phyloP scores from a whole-genome alignment of 2,329 filamentous ascomycete genomes.

The Tolypocladium paradoxum region DNA sequence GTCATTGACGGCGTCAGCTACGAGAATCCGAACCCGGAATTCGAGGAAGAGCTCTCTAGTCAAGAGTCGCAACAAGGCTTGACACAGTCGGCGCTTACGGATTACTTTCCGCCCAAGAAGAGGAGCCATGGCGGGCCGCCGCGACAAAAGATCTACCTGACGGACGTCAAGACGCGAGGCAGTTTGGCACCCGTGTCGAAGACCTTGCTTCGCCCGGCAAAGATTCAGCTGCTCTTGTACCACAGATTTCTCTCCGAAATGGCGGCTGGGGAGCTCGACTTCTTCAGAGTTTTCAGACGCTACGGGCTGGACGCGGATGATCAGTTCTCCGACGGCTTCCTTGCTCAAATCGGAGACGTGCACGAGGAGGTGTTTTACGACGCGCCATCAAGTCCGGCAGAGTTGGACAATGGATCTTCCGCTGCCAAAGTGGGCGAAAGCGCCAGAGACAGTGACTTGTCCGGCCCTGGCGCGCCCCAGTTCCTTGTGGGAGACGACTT shows the following conservation, averaged over 20 bases:
- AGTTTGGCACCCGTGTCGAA: slow-evolving; percentile 53
- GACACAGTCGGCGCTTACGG: slow-evolving; percentile 27
- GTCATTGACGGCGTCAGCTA: slow-evolving; percentile 81
- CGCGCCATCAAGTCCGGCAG: slow-evolving; percentile 21
- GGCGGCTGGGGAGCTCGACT: slow-evolving; percentile 59
- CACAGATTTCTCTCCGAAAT: slow-evolving; percentile 73
- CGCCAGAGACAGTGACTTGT: too few relatives aligned
- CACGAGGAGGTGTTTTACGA: slow-evolving; percentile 57
- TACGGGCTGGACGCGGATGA: slow-evolving; percentile 58
- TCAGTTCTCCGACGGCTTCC: slow-evolving; percentile 67
- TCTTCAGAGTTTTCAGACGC: slow-evolving; percentile 55
- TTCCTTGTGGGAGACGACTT: slow-evolving; percentile 12
- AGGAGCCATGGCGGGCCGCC: not conserved
- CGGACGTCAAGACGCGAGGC: slow-evolving; percentile 78
- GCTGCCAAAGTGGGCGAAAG: not conserved
- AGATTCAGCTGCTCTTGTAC: slow-evolving; percentile 84
- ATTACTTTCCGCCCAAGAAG: slow-evolving; percentile 25
- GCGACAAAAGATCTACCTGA: slow-evolving; percentile 51
- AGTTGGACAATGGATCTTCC: not conserved
- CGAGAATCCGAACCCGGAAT: slow-evolving; percentile 59
- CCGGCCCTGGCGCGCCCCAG: too few relatives aligned
- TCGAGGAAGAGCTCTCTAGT: slow-evolving; percentile 47
- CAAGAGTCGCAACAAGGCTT: slow-evolving; percentile 16
- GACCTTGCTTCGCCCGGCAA: slow-evolving; percentile 62
- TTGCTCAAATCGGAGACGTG: slow-evolving; percentile 60